Evolutionary conservation across 106 monocot species (phyloP).

Genomic region (Amphibolis antarctica): DNA sequence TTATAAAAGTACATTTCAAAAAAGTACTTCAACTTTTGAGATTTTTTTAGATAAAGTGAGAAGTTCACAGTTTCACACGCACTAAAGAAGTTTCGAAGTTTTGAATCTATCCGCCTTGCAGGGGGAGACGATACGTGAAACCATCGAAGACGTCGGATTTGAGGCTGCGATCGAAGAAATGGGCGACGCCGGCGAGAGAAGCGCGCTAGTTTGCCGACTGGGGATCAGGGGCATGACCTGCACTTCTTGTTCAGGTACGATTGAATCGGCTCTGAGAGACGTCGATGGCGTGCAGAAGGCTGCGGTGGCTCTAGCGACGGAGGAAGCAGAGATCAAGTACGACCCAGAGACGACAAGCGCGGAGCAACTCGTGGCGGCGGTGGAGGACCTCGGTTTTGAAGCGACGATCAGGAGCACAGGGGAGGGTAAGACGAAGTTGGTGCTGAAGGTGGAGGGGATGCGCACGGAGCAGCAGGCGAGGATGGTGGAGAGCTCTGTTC

Average conservation of each 20-base stretch:
- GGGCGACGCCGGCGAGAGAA: slow-evolving; percentile 30
- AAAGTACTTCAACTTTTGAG: no score
- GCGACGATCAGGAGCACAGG: slow-evolving; percentile 53
- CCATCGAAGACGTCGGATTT: slow-evolving; percentile 83
- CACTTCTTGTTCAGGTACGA: slow-evolving; percentile 54
- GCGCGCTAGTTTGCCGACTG: slow-evolving; percentile 41
- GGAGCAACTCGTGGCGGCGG: slow-evolving; percentile 29
- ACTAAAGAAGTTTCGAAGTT: no score
- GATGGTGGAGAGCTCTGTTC: slow-evolving; percentile 53
- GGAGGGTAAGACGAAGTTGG: slow-evolving; percentile 48
- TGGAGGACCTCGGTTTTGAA: slow-evolving; percentile 71
- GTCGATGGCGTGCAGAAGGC: slow-evolving; percentile 60
- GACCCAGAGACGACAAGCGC: slow-evolving; percentile 35
- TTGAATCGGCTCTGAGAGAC: slow-evolving; percentile 58
- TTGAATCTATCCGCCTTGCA: no score
- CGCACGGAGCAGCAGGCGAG: slow-evolving; percentile 23
- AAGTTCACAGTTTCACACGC: no score
- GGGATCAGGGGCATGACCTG: slow-evolving; percentile 85
- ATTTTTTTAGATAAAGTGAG: no score
- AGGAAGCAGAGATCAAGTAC: slow-evolving; percentile 75
- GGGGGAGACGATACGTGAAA: slow-evolving; percentile 58
- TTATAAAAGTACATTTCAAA: no score
- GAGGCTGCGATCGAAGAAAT: slow-evolving; percentile 41
- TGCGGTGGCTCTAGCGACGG: slow-evolving; percentile 67
- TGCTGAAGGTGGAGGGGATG: slow-evolving; percentile 55